These are phyloP conservation scores for Boletellus sp. DNA, from an alignment of 768 basidiomycete genomes.

Conservation along the genomic window DNA sequence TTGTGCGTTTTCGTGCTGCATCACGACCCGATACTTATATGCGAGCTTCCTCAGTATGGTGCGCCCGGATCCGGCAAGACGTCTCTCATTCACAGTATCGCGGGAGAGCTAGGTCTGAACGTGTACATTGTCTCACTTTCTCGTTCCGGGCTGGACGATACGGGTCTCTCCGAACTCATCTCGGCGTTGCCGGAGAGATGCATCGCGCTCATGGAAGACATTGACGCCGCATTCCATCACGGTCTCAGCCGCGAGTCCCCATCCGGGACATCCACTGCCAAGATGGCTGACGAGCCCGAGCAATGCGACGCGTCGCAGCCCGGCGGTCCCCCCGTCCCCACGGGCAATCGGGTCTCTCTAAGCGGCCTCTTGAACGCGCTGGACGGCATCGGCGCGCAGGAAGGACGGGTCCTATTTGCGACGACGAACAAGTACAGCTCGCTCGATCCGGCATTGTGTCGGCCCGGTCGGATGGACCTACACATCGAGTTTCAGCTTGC, in stretches of 20 bases:
- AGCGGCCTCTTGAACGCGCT: slow-evolving; percentile 77
- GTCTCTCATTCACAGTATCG: slow-evolving; percentile 69
- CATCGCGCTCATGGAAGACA: slow-evolving; percentile 80
- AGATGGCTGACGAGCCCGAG: neutral
- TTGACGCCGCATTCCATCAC: slow-evolving; percentile 69
- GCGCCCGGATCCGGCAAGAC: slow-evolving; percentile 79
- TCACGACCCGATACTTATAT: neutral
- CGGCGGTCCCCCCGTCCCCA: slow-evolving; percentile 9
- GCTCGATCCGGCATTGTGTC: slow-evolving; percentile 70
- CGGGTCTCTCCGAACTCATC: slow-evolving; percentile 53
- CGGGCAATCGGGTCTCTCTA: slow-evolving; percentile 48
- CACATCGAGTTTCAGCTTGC: slow-evolving; percentile 77
- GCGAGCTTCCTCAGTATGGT: slow-evolving; percentile 47
- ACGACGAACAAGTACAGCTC: slow-evolving; percentile 71
- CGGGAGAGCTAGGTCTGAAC: slow-evolving; percentile 73
- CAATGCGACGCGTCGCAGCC: slow-evolving; percentile 13
- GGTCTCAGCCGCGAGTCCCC: slow-evolving; percentile 35
- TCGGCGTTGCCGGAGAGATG: slow-evolving; percentile 63
- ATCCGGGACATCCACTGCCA: neutral
- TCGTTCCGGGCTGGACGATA: slow-evolving; percentile 60
- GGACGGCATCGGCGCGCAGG: slow-evolving; percentile 75
- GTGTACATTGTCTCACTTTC: slow-evolving; percentile 73
- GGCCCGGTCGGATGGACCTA: slow-evolving; percentile 79
- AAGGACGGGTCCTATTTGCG: slow-evolving; percentile 78
- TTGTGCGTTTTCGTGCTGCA: slow-evolving; percentile 32